These are phyloP conservation scores for Amphicarpaea edgeworthii DNA, from an alignment of 306 rosid genomes.

Conservation along the genomic window DNA sequence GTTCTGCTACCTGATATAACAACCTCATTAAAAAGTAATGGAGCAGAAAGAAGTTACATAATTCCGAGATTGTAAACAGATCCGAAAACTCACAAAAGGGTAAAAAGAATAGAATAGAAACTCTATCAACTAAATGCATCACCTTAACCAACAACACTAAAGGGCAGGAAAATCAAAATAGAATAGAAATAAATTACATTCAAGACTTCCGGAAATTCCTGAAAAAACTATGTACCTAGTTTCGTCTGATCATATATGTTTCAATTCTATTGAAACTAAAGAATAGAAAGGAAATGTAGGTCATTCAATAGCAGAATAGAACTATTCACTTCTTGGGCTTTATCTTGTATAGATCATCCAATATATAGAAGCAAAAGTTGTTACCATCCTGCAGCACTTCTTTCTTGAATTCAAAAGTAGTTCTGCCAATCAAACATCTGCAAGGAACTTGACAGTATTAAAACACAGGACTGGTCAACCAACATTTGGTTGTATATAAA, in stretches of 20 bases:
- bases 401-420: slow-evolving; percentile 44
- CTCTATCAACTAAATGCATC: slow-evolving; percentile 44
- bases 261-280: slow-evolving; percentile 46
- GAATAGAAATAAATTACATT: slow-evolving; percentile 49
- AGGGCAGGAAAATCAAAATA: slow-evolving; percentile 1
- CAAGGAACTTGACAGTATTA: slow-evolving; percentile 51
- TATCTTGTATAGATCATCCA: slow-evolving; percentile 50
- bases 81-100: slow-evolving; percentile 43
- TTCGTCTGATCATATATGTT: slow-evolving; percentile 46
- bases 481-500: slow-evolving; percentile 28
- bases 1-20: slow-evolving; percentile 37
- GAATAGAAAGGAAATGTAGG: slow-evolving; percentile 42
- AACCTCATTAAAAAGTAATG: slow-evolving; percentile 31
- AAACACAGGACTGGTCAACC: slow-evolving; percentile 23
- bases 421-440: slow-evolving; percentile 74
- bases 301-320: slow-evolving; percentile 47
- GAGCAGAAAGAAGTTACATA: slow-evolving; percentile 31
- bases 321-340: slow-evolving; percentile 50
- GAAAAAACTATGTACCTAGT: slow-evolving; percentile 55
- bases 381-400: slow-evolving; percentile 40
- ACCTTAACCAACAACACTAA: slow-evolving; percentile 39
- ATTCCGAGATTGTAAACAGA: slow-evolving; percentile 44
- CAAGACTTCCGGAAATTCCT: slow-evolving; percentile 52
- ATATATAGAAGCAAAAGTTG: slow-evolving; percentile 40
- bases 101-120: slow-evolving; percentile 46